These are phyloP conservation scores for Podila horticola DNA, from an alignment of 192 early-diverging fungal genomes.

Conservation along the genomic window DNA sequence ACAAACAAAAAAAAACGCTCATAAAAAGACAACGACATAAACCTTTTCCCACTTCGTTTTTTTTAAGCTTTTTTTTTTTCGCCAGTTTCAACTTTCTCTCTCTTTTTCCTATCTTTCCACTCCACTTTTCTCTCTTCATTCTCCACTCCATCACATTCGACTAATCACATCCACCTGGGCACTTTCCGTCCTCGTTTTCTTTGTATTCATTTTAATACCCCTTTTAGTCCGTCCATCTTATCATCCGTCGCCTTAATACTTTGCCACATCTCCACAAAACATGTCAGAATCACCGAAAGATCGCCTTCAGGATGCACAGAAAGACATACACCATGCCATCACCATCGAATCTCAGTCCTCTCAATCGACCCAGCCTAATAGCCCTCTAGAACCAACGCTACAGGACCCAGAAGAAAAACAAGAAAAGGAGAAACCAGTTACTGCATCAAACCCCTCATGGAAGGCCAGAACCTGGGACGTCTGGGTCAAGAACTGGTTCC, in stretches of 20 bases:
- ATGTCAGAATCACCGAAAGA: background rate
- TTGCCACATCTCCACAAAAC: background rate
- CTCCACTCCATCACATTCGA: background rate
- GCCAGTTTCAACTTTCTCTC: background rate
- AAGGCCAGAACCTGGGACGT: conserved; percentile 52
- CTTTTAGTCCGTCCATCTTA: background rate
- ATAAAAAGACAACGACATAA: background rate
- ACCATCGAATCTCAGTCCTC: background rate
- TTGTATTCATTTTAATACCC: background rate
- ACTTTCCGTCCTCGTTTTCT: background rate
- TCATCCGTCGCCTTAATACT: background rate
- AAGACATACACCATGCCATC: background rate
- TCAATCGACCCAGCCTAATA: background rate
- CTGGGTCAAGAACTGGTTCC: conserved; percentile 69
- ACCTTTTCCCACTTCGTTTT: background rate
- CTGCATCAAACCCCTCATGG: conserved; percentile 5
- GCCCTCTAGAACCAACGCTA: background rate
- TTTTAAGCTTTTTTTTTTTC: background rate
- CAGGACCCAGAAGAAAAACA: background rate
- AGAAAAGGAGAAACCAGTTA: background rate
- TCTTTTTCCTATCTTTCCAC: background rate
- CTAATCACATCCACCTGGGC: background rate
- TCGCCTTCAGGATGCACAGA: background rate
- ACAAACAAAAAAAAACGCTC: no score
- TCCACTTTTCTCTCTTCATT: background rate